Conservation (phyloP, 2,329 filamentous ascomycete genomes). For the Epichloe scottii region DNA sequence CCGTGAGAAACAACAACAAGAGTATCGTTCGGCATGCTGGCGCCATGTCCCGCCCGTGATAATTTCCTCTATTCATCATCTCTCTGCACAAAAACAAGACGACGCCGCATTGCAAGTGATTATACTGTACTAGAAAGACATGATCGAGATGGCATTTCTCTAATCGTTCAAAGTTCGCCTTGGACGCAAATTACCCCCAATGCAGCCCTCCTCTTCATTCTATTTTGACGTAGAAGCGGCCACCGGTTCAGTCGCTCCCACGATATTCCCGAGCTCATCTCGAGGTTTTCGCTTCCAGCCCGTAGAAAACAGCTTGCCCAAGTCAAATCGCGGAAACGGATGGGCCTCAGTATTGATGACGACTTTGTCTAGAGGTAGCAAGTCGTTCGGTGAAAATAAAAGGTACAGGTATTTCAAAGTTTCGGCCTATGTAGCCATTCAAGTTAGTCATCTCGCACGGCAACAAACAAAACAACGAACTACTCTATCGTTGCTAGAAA, state of each 20-base stretch:
- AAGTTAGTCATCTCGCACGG: conserved; percentile 3
- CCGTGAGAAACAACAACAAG: too few relatives aligned
- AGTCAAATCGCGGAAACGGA: conserved; percentile 74
- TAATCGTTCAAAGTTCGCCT: not conserved
- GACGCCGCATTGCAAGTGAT: too few relatives aligned
- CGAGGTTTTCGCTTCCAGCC: conserved; percentile 66
- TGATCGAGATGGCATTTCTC: not conserved
- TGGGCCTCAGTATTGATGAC: conserved; percentile 97
- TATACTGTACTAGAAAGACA: not conserved
- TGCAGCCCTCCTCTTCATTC: not conserved
- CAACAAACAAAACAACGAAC: not conserved
- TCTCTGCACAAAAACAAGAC: too few relatives aligned
- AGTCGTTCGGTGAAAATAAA: conserved; percentile 71
- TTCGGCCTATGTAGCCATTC: conserved; percentile 51
- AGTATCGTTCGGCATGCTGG: too few relatives aligned
- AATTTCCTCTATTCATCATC: too few relatives aligned
- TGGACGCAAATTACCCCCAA: not conserved
- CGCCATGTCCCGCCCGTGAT: too few relatives aligned
- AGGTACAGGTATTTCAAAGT: conserved; percentile 97
- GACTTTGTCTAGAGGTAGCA: conserved; percentile 73
- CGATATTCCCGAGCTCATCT: conserved; percentile 30
- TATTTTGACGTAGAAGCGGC: not conserved
- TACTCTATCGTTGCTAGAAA: conserved; percentile 7
- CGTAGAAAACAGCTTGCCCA: conserved; percentile 63
- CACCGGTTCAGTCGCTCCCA: conserved; percentile 6